Base-by-base conservation (phyloP, 164 flowering plant species). In the Platanus orientalis region DNA sequence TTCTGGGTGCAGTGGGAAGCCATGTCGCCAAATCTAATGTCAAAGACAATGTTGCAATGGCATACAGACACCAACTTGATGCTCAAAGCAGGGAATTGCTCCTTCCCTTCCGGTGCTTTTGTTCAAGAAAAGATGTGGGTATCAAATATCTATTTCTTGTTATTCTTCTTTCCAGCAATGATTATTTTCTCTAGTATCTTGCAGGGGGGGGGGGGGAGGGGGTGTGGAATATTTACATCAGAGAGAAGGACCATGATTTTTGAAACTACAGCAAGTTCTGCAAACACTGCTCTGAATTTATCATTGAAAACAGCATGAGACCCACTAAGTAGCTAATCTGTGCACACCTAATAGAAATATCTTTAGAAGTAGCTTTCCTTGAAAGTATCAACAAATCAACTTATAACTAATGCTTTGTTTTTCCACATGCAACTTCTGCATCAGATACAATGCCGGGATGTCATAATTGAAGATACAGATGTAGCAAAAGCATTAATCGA, bases 391-490 rank as follows among this genome's bases (percentile, higher is more conserved):
- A n/a, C n/a, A n/a, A 19, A 11, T 17, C 11, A 44, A 11, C 13
- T 44, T 27, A 21, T 14, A 27, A n/a, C 49, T 36, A 63, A 63
- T 56, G 32, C 42, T 17, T 51, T 60, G 30, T 12, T 42, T 49
- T 69, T 29, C n/a, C 27, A 36, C 23, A 1, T 58, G 30, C 7
- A 51, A 32, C 53, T 28, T 26, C 48, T 55, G 36, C 40, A 45
- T 59, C 77, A 89, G 96, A 78, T 89, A 65, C 75, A 78, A 0
- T 81, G 88, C 74, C 60, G 74, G 12, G 96, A 89, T 66, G 65
- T 86, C 50, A 24, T 80, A 58, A 75, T 86, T 0, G 87, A 86
- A 58, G 88, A 79, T 55, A 17, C 40, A 0, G 92, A 89, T 58
- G 36, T 84, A 23, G 78, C 75, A 2, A 86, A 76, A 70, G 87